These are phyloP conservation scores for Hydnomerulius pinastri DNA, from an alignment of 768 basidiomycete species.

Conservation along the genomic window DNA sequence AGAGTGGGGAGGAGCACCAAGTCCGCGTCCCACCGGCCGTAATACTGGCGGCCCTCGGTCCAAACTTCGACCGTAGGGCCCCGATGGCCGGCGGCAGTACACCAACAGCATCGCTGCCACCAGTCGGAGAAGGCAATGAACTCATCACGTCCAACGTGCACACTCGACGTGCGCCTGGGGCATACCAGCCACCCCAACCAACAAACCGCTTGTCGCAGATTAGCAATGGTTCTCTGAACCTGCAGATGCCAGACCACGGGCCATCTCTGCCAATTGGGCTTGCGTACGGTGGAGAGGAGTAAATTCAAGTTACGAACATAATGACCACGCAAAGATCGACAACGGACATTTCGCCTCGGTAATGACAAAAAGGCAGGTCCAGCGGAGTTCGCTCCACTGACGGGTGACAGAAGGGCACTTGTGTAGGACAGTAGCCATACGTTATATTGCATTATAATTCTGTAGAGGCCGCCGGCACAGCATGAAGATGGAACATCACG, in stretches of 20 bases:
- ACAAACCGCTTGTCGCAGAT: slow-evolving; percentile 30
- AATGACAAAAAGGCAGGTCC: neutral
- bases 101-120: neutral
- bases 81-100: neutral
- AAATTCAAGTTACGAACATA: neutral
- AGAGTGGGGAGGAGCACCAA: slow-evolving; percentile 39
- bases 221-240: slow-evolving; percentile 26
- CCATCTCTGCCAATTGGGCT: slow-evolving; percentile 20
- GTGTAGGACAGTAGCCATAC: no score
- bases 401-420: no score
- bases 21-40: slow-evolving; percentile 33
- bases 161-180: neutral
- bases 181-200: neutral
- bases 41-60: slow-evolving; percentile 40
- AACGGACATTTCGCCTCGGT: no score
- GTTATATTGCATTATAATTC: no score
- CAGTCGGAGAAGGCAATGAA: neutral
- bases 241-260: slow-evolving; percentile 18
- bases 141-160: neutral
- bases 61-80: slow-evolving; percentile 19
- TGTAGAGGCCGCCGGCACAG: no score
- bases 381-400: neutral
- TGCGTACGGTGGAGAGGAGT: slow-evolving; percentile 31
- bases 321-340: no score
- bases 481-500: no score